These are phyloP conservation scores for Climacium dendroides DNA, from an alignment of 225 moss, liverwort and hornwort genomes.

Conservation along the genomic window DNA sequence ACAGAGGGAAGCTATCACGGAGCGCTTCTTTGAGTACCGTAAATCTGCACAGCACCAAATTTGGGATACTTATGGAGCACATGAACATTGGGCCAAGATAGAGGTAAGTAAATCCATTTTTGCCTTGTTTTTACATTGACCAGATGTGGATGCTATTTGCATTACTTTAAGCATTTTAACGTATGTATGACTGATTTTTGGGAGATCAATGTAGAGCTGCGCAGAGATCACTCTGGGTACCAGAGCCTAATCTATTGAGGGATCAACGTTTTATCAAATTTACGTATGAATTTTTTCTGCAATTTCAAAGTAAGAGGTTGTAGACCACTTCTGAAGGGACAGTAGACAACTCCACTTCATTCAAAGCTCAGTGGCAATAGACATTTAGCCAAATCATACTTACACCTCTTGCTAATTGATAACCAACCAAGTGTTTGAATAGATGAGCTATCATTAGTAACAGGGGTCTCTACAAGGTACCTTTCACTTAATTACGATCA, in stretches of 20 bases:
- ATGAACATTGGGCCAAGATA: constrained; percentile 98
- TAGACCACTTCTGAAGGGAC: not conserved
- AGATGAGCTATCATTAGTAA: not conserved
- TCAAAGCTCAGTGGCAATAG: not conserved
- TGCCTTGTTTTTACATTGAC: not conserved
- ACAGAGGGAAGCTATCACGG: constrained; percentile 59
- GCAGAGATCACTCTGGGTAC: not conserved
- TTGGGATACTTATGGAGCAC: constrained; percentile 71
- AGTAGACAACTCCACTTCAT: not conserved
- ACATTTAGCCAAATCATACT: too few relatives aligned
- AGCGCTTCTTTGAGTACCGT: constrained; percentile 70
- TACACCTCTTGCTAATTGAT: not conserved
- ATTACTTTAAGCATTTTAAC: not conserved
- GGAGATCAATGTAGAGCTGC: not conserved
- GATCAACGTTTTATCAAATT: not conserved
- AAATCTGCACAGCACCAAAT: constrained; percentile 39
- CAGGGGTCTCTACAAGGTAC: not conserved
- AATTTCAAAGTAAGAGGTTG: not conserved
- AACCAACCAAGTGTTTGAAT: not conserved
- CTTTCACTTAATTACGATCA: not conserved
- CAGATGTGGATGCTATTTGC: not conserved
- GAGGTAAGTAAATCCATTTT: constrained; percentile 34
- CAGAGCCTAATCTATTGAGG: not conserved
- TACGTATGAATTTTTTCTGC: not conserved
- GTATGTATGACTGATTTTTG: not conserved